Evolutionary conservation across 495 filamentous ascomycete species (phyloP), one percentile per base, ranked within the genome.

Genomic region (Talaromyces liani): DNA sequence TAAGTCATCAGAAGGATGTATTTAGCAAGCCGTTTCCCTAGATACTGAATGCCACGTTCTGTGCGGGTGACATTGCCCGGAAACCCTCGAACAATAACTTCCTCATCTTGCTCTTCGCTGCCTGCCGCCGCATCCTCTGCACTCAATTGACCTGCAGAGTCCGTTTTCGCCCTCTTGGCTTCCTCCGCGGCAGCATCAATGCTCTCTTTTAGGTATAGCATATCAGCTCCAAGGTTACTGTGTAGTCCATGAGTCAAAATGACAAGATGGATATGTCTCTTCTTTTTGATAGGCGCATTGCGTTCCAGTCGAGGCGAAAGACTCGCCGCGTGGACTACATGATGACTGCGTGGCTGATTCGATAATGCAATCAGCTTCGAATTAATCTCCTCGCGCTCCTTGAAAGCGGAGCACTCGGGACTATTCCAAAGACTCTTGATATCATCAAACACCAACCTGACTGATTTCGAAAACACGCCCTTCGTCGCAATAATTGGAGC

Each of bases 121-220:
- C 65, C 58, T 3, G 53, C 25, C 8, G 22, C 22, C 36, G 62
- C 61, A 14, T 34, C 65, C 18, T 33, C 34, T 36, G 20, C 3
- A 1, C 16, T 49, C 53, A 24, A 27, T 27, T 56, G 22, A 56
- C 12, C n/a, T 12, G 66, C 70, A 64, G 77, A 82, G 49, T 87
- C 79, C 55, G 79, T 80, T 67, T 80, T 85, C 6, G 80, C 80
- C 65, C 84, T 73, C 59, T 85, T 85, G 18, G 88, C 85, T 69
- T 90, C 85, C 65, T 79, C 88, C 2, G 86, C 87, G 27, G 91
- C 86, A 34, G 87, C 85, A 73, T 98, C 95, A 60, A 98, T 97
- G 67, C 91, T 93, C 72, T 98, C 94, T 70, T 98, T 98, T 68
- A 98, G 73, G 71, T 90, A 98, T 29, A 98, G 79, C 95, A 98